Base-by-base conservation (phyloP, 176 grass and related monocot genomes). In the Echinochloa phyllopogon region DNA sequence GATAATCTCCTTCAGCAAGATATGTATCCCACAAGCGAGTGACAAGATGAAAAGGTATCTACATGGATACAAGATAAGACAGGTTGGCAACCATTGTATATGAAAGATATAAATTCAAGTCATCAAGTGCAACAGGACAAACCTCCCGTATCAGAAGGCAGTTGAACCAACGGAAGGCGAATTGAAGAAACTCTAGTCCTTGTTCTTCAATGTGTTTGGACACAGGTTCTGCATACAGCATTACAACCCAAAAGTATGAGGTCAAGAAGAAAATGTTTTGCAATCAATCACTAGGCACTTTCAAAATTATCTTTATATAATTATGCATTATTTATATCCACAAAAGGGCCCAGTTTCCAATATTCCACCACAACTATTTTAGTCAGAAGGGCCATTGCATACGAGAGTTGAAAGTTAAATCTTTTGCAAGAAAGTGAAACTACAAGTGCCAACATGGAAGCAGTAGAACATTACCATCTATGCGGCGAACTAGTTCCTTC, bases 91-190 rank as follows among this genome's bases (percentile, higher is more conserved):
- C 47, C 41, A 25, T 52, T 11, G 7, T 33, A 70, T 20, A 18
- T 27, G 36, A 43, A 58, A 33, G 29, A 69, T 56, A 56, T 69
- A 3, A 33, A 5, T 41, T 53, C 5, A 51, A 51, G 62, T 39
- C 6, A 58, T 56, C 18, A 41, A 40, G 49, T 42, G 37, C 57
- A 6, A 48, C 36, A 45, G 66, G n/a, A 69, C 68, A 42, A 68
- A 99, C 96, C 93, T 99, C 96, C 11, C 96, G 93, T 86, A 99
- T 99, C 88, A 99, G 24, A 74, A 99, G 93, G 85, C 93, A 99
- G 55, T 99, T 99, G 75, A 99, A 99, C 93, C 96, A 99, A 57
- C 96, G 91, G 80, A 99, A 99, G 66, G 93, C 91, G 86, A 96
- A 99, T 82, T 99, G 96, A 85, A 99, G 96, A 83, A 99, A 99